Evolutionary conservation across 106 monocot species (phyloP), one percentile per base, ranked within the genome.

Genomic region (Dendrobium chrysotoxum): DNA sequence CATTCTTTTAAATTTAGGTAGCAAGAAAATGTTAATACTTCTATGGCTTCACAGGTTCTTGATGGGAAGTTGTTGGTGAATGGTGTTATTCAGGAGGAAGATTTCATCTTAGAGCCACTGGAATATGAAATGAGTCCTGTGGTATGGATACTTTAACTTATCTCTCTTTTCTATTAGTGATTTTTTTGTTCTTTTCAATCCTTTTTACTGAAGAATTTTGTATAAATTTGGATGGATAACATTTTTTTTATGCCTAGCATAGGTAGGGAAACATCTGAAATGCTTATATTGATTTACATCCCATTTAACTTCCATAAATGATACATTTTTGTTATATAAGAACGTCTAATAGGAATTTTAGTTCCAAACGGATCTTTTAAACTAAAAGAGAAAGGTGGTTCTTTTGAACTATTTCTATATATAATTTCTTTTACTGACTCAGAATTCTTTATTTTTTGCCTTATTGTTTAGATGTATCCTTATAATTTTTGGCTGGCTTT

Each of bases 41-140:
- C 7, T 74, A 41, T 74, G 74, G 40, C 21, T 74, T 80, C 20
- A 81, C 72, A 99, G 98, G 98, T 99, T 26, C 77, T 67, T 26
- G 85, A 85, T 85, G 95, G 99, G 57, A 95, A 95, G 55, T 80
- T 99, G 76, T 53, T 91, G 80, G 91, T 99, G 72, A 99, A 99
- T 84, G 93, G 91, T 78, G 9, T 88, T 53, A 41, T 84, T 53
- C 95, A 99, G 70, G 90, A 93, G 64, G 99, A 99, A 74, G 93
- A 95, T 26, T 99, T 93, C 44, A 85, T 95, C 28, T 77, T 93
- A 70, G 99, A 99, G 87, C 91, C 93, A 38, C 84, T 87, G 57
- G 79, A 88, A 45, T 95, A 99, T 74, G 89, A 91, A 73, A 91
- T 99, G 95, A 82, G 84, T 2, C 87, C 87, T 78, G 79, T 92